Evolutionary conservation across 495 filamentous ascomycete species (phyloP).

Genomic region (Tricharina praecox): DNA sequence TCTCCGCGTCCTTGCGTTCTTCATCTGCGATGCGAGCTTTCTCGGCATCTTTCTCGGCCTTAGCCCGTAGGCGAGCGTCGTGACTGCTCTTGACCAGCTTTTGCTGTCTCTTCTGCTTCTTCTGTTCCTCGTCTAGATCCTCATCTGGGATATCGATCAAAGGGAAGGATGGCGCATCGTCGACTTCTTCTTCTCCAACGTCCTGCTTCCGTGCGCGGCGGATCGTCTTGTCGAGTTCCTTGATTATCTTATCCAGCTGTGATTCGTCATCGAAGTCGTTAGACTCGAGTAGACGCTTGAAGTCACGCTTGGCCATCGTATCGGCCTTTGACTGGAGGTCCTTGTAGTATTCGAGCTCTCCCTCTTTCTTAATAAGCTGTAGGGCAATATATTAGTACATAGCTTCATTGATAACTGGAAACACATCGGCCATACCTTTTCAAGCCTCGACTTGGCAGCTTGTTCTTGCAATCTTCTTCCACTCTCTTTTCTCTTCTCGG

Average conservation of each 20-base stretch:
- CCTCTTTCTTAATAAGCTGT: constrained; percentile 71
- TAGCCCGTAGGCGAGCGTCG: constrained; percentile 77
- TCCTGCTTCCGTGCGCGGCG: constrained; percentile 81
- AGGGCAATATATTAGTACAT: too few relatives aligned
- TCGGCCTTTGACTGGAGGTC: constrained; percentile 48
- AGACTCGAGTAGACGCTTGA: constrained; percentile 63
- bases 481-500: constrained; percentile 83
- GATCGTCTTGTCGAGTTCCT: constrained; percentile 76
- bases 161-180: constrained; percentile 45
- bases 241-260: constrained; percentile 59
- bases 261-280: constrained; percentile 84
- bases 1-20: constrained; percentile 63
- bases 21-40: constrained; percentile 67
- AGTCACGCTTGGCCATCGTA: constrained; percentile 71
- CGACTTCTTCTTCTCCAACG: constrained; percentile 59
- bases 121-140: constrained; percentile 70
- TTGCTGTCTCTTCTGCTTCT: constrained; percentile 84
- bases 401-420: too few relatives aligned
- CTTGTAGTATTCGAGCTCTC: constrained; percentile 87
- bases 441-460: constrained; percentile 86
- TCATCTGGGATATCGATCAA: constrained; percentile 82
- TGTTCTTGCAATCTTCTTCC: constrained; percentile 85
- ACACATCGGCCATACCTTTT: too few relatives aligned
- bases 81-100: constrained; percentile 83
- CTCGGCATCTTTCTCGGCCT: constrained; percentile 86